Evolutionary conservation across 75 land plant genomes (phyloP).

Genomic region (Selaginella moellendorffii): DNA sequence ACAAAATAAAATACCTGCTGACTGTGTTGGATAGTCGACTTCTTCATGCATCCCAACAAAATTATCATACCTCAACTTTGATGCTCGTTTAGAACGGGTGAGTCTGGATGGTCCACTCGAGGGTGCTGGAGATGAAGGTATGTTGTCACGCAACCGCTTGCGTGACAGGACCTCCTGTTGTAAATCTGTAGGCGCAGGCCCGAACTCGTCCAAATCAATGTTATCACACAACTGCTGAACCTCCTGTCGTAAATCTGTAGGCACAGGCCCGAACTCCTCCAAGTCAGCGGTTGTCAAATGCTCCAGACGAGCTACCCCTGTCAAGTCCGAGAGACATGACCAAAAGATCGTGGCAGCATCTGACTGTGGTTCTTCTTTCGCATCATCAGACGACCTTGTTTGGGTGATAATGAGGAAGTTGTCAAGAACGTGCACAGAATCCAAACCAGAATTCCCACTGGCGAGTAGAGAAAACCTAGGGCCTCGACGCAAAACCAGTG

Average conservation of each 20-base stretch:
- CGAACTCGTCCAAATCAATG: background rate
- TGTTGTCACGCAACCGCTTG: background rate
- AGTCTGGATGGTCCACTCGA: background rate
- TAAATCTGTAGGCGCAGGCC: background rate
- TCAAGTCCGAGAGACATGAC: background rate
- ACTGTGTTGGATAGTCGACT: background rate
- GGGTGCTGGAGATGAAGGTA: background rate
- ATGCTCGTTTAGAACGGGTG: background rate
- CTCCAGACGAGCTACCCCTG: slow-evolving; percentile 1
- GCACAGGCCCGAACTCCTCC: background rate
- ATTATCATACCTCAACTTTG: too few relatives aligned
- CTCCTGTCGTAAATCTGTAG: background rate
- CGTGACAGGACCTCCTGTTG: background rate
- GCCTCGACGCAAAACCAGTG: background rate
- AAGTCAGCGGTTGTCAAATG: background rate
- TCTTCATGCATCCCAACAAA: background rate
- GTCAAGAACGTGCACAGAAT: background rate
- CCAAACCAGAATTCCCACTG: background rate
- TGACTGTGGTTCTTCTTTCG: background rate
- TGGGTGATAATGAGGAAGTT: background rate
- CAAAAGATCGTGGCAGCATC: background rate
- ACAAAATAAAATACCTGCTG: background rate
- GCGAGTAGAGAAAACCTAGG: background rate
- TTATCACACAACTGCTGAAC: background rate
- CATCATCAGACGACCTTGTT: background rate